Conservation (phyloP, 805 yeast species). For the Wickerhamomyces sydowiorum region DNA sequence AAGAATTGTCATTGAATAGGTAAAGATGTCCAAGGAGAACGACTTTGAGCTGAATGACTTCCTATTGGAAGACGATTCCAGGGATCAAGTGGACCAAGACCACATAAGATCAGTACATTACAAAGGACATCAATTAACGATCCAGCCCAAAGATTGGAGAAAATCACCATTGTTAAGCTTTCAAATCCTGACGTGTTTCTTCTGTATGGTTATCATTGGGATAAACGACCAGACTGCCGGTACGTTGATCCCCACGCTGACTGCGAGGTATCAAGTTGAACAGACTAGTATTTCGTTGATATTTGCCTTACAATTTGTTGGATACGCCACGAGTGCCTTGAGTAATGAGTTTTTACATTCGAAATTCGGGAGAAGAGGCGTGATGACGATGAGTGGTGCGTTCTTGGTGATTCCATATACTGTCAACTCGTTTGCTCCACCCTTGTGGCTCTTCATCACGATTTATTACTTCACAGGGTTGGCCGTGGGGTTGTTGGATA, state of each 20-base stretch:
- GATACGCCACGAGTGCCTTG: constrained; percentile 51
- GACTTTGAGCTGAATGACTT: background rate
- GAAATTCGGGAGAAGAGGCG: constrained; percentile 42
- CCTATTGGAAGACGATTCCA: background rate
- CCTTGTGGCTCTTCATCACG: constrained; percentile 30
- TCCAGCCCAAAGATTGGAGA: constrained; percentile 17
- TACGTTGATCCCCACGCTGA: constrained; percentile 47
- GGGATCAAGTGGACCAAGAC: background rate
- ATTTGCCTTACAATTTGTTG: constrained; percentile 46
- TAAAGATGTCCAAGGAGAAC: background rate
- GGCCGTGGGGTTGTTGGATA: constrained; percentile 53
- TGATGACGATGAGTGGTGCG: constrained; percentile 29
- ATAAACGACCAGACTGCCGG: constrained; percentile 59
- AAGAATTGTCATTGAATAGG: no score
- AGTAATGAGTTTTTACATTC: constrained; percentile 37
- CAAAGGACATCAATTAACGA: constrained; percentile 2
- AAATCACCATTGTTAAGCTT: constrained; percentile 31
- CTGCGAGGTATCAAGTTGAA: constrained; percentile 39
- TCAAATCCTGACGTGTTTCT: constrained; percentile 37
- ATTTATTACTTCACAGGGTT: constrained; percentile 42
- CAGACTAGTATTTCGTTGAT: constrained; percentile 43
- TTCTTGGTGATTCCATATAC: constrained; percentile 33
- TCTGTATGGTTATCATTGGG: constrained; percentile 43
- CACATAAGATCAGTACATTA: background rate
- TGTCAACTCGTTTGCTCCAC: constrained; percentile 31